Conservation (phyloP, 2,329 filamentous ascomycete genomes). For the Chaetomiaceae sp. region DNA sequence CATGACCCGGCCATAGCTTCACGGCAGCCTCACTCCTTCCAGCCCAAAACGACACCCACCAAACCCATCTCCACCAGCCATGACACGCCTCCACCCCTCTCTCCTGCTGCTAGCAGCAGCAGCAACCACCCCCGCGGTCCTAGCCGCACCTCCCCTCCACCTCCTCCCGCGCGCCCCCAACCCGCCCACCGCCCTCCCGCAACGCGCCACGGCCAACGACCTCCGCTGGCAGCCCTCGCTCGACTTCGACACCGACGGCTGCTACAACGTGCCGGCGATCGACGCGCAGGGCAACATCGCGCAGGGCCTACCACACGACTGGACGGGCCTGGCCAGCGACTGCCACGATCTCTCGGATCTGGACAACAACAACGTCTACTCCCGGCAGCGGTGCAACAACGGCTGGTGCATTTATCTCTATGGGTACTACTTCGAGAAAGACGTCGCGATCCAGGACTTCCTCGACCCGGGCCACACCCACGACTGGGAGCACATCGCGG, state of each 20-base stretch:
- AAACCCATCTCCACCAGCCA: background rate
- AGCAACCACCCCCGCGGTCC: background rate
- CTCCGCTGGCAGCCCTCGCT: slow-evolving; percentile 33
- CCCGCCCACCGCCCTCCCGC: slow-evolving; percentile 27
- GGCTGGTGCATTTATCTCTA: slow-evolving; percentile 40
- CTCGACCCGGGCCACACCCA: slow-evolving; percentile 34
- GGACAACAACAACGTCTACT: slow-evolving; percentile 35
- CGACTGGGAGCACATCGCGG: slow-evolving; percentile 34
- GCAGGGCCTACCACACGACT: slow-evolving; percentile 24
- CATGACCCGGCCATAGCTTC: too few species aligned
- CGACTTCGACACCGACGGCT: slow-evolving; percentile 37
- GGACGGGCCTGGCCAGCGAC: slow-evolving; percentile 15
- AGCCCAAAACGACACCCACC: too few species aligned
- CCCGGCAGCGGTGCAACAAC: slow-evolving; percentile 38
- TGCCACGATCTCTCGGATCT: slow-evolving; percentile 25
- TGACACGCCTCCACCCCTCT: slow-evolving; percentile 1
- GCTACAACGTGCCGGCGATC: slow-evolving; percentile 44
- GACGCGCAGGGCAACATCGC: slow-evolving; percentile 30
- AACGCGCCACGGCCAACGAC: slow-evolving; percentile 30
- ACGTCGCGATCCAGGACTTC: slow-evolving; percentile 28
- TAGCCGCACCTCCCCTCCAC: background rate
- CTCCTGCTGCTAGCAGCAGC: background rate
- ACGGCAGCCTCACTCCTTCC: too few species aligned
- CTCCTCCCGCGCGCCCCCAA: slow-evolving; percentile 9
- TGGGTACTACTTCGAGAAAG: slow-evolving; percentile 43